Conservation (phyloP, 352 stramenopile genomes). For the Phytophthora kernoviae region DNA sequence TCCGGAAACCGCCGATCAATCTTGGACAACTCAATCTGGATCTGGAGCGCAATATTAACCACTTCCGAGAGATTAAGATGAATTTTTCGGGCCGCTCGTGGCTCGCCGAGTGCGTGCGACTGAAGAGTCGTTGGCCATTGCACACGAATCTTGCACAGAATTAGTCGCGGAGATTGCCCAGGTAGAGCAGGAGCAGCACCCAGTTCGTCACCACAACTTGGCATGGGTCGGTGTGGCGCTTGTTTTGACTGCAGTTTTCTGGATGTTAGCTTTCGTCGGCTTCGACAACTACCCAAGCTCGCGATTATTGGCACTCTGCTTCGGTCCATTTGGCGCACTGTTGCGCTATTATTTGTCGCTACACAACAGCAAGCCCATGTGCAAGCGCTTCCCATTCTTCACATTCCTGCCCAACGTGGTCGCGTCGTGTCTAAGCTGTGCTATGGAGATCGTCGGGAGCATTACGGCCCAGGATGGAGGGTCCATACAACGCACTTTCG, state of each 20-base stretch:
- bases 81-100: conserved; percentile 51
- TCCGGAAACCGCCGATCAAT: conserved; percentile 52
- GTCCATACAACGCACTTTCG: conserved; percentile 41
- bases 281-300: conserved; percentile 59
- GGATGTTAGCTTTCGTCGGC: conserved; percentile 48
- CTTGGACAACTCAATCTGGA: conserved; percentile 56
- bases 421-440: conserved; percentile 56
- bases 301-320: conserved; percentile 52
- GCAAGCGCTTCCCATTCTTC: conserved; percentile 62
- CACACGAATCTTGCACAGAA: conserved; percentile 47
- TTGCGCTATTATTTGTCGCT: conserved; percentile 63
- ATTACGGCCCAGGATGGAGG: conserved; percentile 27
- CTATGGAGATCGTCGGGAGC: conserved; percentile 48
- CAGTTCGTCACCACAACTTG: conserved; percentile 34
- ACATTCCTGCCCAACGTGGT: conserved; percentile 69
- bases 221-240: conserved; percentile 30
- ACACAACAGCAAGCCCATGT: conserved; percentile 49
- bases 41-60: conserved; percentile 51
- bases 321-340: conserved; percentile 63
- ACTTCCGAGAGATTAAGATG: conserved; percentile 50
- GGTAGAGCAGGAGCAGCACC: conserved; percentile 54
- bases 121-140: conserved; percentile 44
- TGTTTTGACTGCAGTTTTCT: conserved; percentile 42
- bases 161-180: conserved; percentile 49
- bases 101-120: conserved; percentile 45